Evolutionary conservation across 2,329 filamentous ascomycete species (phyloP).

Genomic region (Raffaelea ambrosiae): DNA sequence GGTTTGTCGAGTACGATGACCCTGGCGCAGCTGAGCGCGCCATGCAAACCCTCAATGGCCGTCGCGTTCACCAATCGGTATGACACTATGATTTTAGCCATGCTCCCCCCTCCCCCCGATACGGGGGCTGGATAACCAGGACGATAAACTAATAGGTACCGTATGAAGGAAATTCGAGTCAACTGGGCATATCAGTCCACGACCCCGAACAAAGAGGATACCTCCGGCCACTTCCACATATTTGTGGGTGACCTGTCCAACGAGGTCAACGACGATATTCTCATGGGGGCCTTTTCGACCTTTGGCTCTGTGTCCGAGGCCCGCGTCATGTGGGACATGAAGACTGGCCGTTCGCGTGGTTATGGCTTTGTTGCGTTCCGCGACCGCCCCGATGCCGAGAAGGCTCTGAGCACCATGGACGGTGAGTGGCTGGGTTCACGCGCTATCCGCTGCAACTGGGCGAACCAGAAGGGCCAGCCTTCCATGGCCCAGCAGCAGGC

Average conservation of each 20-base stretch:
- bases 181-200: slow-evolving; percentile 99
- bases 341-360: slow-evolving; percentile 92
- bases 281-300: slow-evolving; percentile 88
- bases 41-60: slow-evolving; percentile 93
- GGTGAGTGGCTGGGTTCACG: slow-evolving; percentile 98
- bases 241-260: slow-evolving; percentile 97
- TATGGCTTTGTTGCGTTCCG: slow-evolving; percentile 98
- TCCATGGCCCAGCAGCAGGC: slow-evolving; percentile 97
- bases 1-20: slow-evolving; percentile 98
- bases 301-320: slow-evolving; percentile 96
- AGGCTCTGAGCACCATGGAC: slow-evolving; percentile 95
- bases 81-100: slow-evolving; percentile 23
- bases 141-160: neutral
- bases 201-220: slow-evolving; percentile 89
- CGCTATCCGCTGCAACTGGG: slow-evolving; percentile 99
- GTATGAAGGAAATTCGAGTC: slow-evolving; percentile 80
- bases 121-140: no score
- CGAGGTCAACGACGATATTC: slow-evolving; percentile 94
- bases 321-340: slow-evolving; percentile 99
- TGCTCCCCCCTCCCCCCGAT: neutral
- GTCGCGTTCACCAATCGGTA: slow-evolving; percentile 92
- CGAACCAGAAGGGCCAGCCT: slow-evolving; percentile 99
- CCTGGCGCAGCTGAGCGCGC: slow-evolving; percentile 92
- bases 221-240: slow-evolving; percentile 96
- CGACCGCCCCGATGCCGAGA: slow-evolving; percentile 87